Conservation (phyloP, 805 yeast species). For the Naumovozyma dairenensis region DNA sequence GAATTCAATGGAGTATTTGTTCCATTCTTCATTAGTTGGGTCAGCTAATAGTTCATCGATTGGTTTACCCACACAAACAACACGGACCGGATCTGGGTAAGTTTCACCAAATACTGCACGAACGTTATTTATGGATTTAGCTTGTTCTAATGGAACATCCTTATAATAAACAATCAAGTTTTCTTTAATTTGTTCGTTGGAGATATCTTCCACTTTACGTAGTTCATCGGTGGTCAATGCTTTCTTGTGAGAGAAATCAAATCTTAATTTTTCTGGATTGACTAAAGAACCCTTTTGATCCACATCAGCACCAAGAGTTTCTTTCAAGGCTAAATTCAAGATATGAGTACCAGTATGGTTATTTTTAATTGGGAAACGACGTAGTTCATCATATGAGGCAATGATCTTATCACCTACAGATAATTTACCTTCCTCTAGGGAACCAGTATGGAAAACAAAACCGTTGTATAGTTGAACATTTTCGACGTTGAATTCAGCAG, state of each 20-base stretch:
- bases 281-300: slow-evolving; percentile 97
- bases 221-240: slow-evolving; percentile 67
- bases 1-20: slow-evolving; percentile 74
- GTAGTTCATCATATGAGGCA: slow-evolving; percentile 82
- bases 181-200: slow-evolving; percentile 59
- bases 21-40: slow-evolving; percentile 72
- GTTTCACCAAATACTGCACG: slow-evolving; percentile 99
- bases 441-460: slow-evolving; percentile 91
- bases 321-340: slow-evolving; percentile 78
- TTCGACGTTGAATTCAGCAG: slow-evolving; percentile 77
- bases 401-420: slow-evolving; percentile 60
- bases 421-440: slow-evolving; percentile 64
- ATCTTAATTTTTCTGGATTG: slow-evolving; percentile 88
- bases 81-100: slow-evolving; percentile 98
- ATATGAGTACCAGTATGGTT: slow-evolving; percentile 98
- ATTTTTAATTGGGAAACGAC: slow-evolving; percentile 94
- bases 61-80: slow-evolving; percentile 88
- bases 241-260: slow-evolving; percentile 91
- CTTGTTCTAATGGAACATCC: slow-evolving; percentile 67
- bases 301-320: slow-evolving; percentile 75
- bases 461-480: slow-evolving; percentile 93
- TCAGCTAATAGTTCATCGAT: slow-evolving; percentile 68
- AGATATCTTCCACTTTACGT: slow-evolving; percentile 62
- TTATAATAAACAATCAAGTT: slow-evolving; percentile 69
- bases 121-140: slow-evolving; percentile 69